These are phyloP conservation scores for Citrus unshiu DNA, from an alignment of 345 rosid species.

Conservation along the genomic window DNA sequence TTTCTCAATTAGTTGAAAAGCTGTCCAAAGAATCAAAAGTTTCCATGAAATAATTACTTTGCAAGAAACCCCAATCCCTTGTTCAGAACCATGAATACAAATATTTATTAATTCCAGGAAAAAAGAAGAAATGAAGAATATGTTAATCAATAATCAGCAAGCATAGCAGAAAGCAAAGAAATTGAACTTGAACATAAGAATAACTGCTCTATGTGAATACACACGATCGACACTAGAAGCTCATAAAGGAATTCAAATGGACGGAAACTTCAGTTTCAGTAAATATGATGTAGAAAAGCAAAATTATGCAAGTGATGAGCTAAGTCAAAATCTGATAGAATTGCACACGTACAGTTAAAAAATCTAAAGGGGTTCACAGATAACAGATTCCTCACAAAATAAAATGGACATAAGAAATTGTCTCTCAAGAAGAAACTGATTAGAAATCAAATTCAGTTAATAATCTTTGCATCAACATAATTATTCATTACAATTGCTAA, in stretches of 20 bases:
- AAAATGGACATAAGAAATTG: not conserved
- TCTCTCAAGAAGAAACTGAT: not conserved
- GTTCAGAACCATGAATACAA: not conserved
- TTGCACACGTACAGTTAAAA: not conserved
- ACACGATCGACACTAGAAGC: not conserved
- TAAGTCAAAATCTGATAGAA: not conserved
- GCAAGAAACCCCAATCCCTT: not conserved
- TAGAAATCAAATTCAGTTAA: not conserved
- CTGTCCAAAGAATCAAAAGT: constrained; percentile 35
- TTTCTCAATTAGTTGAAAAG: constrained; percentile 57
- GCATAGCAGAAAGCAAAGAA: not conserved
- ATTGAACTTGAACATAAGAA: not conserved
- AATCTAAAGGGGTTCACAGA: not conserved
- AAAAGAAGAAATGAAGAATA: not conserved
- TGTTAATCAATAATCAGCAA: not conserved
- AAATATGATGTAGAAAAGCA: not conserved
- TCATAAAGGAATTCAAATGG: not conserved
- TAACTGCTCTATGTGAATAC: not conserved
- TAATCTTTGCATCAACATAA: not conserved
- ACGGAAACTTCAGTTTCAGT: not conserved
- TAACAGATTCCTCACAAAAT: not conserved
- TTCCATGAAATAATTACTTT: not conserved
- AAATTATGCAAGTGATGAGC: not conserved
- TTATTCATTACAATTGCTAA: not conserved
- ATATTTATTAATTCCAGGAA: not conserved